A percentile compares a stretch with the other conserved stretches of the same genome.
These are phyloP conservation scores for Hypoxylon subgilvum DNA, from an alignment of 495 filamentous ascomycete species.

Conservation along the genomic window DNA sequence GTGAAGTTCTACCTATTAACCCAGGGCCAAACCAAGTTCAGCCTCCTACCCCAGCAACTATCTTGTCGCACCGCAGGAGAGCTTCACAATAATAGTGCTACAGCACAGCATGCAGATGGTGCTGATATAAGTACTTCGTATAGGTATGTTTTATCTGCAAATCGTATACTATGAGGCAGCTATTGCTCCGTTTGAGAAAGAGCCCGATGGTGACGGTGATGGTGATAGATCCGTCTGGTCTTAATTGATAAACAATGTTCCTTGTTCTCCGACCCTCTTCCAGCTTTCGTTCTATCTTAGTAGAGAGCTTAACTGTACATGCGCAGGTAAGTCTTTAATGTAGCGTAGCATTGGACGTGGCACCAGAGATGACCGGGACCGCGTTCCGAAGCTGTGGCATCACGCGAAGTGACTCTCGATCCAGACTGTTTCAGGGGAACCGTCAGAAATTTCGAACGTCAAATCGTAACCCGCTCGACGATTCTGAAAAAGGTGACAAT, in stretches of 20 bases:
- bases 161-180: too few species aligned
- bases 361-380: constrained; percentile 22
- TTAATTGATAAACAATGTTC: constrained; percentile 8
- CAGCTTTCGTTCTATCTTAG: neutral
- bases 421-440: constrained; percentile 34
- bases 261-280: constrained; percentile 2
- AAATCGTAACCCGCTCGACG: constrained; percentile 21
- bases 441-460: constrained; percentile 11
- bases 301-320: neutral
- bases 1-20: too few species aligned
- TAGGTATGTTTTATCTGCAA: too few species aligned
- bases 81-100: constrained; percentile 1
- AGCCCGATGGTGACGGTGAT: constrained; percentile 27
- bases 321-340: neutral
- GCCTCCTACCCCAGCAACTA: constrained; percentile 1
- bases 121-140: too few species aligned
- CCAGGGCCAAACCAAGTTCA: constrained; percentile 1
- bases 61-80: constrained; percentile 6
- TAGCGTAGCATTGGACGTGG: constrained; percentile 25
- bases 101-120: neutral
- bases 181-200: constrained; percentile 25
- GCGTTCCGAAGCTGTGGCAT: constrained; percentile 36
- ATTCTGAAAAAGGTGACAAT: constrained; percentile 22
- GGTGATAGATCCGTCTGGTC: constrained; percentile 14
- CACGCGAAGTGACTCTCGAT: constrained; percentile 35